These are phyloP conservation scores for Pythium aphanidermatum DNA, from an alignment of 352 stramenopile genomes.

Conservation along the genomic window DNA sequence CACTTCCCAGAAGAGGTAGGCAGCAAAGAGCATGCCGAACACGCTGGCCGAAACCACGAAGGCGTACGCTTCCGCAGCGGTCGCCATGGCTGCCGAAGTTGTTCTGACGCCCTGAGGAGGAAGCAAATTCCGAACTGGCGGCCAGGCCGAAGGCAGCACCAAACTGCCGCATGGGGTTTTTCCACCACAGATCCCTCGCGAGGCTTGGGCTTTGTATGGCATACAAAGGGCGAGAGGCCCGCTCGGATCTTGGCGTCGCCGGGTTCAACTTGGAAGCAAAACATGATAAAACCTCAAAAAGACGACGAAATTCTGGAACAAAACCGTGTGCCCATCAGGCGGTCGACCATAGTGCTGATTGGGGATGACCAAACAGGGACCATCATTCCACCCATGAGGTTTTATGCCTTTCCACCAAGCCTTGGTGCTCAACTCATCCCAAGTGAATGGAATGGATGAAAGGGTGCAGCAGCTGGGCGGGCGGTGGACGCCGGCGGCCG, in stretches of 20 bases:
- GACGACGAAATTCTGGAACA: not conserved
- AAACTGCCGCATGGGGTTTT: slow-evolving; percentile 17
- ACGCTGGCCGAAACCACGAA: slow-evolving; percentile 54
- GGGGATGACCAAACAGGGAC: not conserved
- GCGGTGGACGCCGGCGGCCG: not conserved
- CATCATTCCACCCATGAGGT: slow-evolving; percentile 16
- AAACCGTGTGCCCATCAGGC: slow-evolving; percentile 1
- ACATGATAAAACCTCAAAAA: slow-evolving; percentile 19
- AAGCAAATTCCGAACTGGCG: slow-evolving; percentile 67
- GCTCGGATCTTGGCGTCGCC: not conserved
- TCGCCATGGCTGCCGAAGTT: slow-evolving; percentile 34
- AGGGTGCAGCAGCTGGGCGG: slow-evolving; percentile 4
- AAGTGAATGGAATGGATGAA: slow-evolving; percentile 5
- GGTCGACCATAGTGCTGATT: too few species aligned
- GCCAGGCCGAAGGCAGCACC: not conserved
- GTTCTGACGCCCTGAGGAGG: slow-evolving; percentile 14
- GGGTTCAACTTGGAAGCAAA: slow-evolving; percentile 19
- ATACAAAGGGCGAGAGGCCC: slow-evolving; percentile 17
- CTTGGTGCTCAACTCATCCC: slow-evolving; percentile 11
- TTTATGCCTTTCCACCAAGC: slow-evolving; percentile 5
- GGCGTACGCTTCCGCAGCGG: slow-evolving; percentile 51
- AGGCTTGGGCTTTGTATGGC: slow-evolving; percentile 16
- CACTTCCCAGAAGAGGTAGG: slow-evolving; percentile 85
- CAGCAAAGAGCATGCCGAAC: slow-evolving; percentile 79
- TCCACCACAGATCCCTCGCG: slow-evolving; percentile 22